Conservation (phyloP, 2,329 filamentous ascomycete species). For the Geosmithia putterillii region DNA sequence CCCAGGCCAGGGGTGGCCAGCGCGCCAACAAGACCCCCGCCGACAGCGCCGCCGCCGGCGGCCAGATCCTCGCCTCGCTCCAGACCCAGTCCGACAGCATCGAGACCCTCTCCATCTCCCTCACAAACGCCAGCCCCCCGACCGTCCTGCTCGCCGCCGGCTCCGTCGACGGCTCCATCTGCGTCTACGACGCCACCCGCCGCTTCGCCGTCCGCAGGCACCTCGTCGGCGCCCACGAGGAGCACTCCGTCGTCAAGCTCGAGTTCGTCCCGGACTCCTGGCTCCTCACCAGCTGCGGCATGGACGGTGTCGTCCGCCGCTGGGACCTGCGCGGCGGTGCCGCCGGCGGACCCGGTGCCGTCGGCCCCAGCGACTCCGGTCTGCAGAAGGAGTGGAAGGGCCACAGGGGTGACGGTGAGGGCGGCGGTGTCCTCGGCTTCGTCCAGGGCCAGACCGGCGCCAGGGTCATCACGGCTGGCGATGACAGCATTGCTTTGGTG, state of each 20-base stretch:
- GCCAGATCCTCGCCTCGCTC: conserved; percentile 66
- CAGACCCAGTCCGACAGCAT: conserved; percentile 66
- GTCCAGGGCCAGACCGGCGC: conserved; percentile 68
- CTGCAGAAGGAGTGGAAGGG: conserved; percentile 82
- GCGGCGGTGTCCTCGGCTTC: conserved; percentile 82
- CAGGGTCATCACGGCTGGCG: conserved; percentile 76
- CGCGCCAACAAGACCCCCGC: conserved; percentile 17
- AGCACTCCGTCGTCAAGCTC: conserved; percentile 84
- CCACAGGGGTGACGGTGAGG: conserved; percentile 72
- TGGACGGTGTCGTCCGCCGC: conserved; percentile 80
- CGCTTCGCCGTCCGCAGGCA: conserved; percentile 78
- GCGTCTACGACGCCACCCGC: conserved; percentile 75
- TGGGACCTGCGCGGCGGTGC: conserved; percentile 64
- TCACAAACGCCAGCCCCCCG: conserved; percentile 25
- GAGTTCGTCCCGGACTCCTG: conserved; percentile 63
- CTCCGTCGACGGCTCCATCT: conserved; percentile 66
- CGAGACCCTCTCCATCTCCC: conserved; percentile 58
- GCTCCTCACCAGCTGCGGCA: conserved; percentile 76
- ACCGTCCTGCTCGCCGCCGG: conserved; percentile 49
- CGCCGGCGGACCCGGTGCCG: conserved; percentile 14
- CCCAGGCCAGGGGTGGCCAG: conserved; percentile 9
- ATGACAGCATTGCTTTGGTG: conserved; percentile 62
- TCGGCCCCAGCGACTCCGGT: conserved; percentile 40
- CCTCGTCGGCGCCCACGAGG: conserved; percentile 72
- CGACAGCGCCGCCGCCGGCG: conserved; percentile 27